Base-by-base conservation (phyloP, 2,329 filamentous ascomycete species). In the Trichoderma koningiopsis region DNA sequence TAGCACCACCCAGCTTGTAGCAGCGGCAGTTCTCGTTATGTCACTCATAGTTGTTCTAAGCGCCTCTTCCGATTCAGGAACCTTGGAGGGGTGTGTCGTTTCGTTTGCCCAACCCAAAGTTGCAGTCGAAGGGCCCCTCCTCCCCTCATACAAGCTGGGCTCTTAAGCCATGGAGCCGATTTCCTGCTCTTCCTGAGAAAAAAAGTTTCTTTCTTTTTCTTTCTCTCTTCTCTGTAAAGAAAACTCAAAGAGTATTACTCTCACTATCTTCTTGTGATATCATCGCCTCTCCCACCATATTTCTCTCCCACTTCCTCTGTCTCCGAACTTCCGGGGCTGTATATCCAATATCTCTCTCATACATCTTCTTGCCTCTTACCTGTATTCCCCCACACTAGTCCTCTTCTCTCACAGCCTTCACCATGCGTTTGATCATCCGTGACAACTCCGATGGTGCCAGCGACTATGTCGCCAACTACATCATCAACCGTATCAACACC, bases 351-450 rank as follows among this genome's bases (percentile, higher is more conserved):
- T 49, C 35, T 55, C 22, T 8, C 52, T 55, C 60, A 33, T 55
- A 52, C 49, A 62, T 68, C 52, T 52, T 63, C 33, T n/a, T 59
- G 27, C 24, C n/a, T 53, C 14, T 7, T 7, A 1, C 40, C 57
- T 68, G 13, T 27, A 19, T 56, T 43, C 49, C 35, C 27, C 33
- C 47, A 55, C 31, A 52, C 47, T 61, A 57, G 29, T 4, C 52
- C 71, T 70, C 71, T 69, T 72, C 71, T 66, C 70, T 69, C 71
- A 49, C 70, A 71, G 64, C 68, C 62, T 58, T 71, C 73, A 68
- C 71, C 78, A 96, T 93, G 92, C 90, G 92, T 83, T 88, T 96
- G 76, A 94, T 96, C 80, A 92, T 96, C 77, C 87, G 92, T 78
- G 89, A 94, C 79, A 86, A 93, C 76, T 85, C 90, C 74, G 80